These are phyloP conservation scores for Agapanthus africanus DNA, from an alignment of 106 monocot species.

Conservation along the genomic window DNA sequence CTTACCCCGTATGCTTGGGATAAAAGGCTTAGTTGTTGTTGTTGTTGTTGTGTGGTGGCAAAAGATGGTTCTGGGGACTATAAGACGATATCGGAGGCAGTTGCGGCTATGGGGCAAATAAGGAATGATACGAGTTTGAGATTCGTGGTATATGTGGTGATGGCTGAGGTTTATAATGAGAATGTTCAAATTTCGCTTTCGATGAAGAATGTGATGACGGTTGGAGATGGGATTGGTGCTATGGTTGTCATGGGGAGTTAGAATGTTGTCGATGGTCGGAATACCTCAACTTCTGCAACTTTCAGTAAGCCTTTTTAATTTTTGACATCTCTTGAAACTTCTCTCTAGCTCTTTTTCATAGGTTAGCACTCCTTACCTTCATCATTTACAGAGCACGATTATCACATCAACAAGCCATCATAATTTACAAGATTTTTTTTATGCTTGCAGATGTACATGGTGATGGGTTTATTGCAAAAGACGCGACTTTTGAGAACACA, in stretches of 20 bases:
- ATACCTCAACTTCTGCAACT: slow-evolving; percentile 60
- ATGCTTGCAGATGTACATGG: slow-evolving; percentile 44
- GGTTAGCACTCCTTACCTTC: no score
- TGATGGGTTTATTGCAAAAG: slow-evolving; percentile 54
- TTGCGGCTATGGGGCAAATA: slow-evolving; percentile 56
- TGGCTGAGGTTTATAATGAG: slow-evolving; percentile 64
- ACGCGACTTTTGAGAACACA: no score
- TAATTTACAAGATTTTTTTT: background rate
- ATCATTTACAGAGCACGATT: no score
- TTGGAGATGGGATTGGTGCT: slow-evolving; percentile 65
- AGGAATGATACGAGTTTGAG: slow-evolving; percentile 25
- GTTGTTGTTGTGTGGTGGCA: slow-evolving; percentile 51
- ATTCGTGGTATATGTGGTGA: slow-evolving; percentile 61
- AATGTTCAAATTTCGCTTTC: slow-evolving; percentile 32
- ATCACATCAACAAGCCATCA: no score
- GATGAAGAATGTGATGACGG: slow-evolving; percentile 62
- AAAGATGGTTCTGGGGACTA: slow-evolving; percentile 66
- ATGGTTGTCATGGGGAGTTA: slow-evolving; percentile 40
- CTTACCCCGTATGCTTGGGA: no score
- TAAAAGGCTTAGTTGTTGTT: no score
- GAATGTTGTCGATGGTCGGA: slow-evolving; percentile 34
- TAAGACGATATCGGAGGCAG: slow-evolving; percentile 47
- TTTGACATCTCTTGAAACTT: background rate
- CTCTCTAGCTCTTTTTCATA: no score
- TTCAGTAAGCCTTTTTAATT: slow-evolving; percentile 36